Evolutionary conservation across 108 stramenopile species (phyloP).

Genomic region (Pseudonitzschia multistriata): DNA sequence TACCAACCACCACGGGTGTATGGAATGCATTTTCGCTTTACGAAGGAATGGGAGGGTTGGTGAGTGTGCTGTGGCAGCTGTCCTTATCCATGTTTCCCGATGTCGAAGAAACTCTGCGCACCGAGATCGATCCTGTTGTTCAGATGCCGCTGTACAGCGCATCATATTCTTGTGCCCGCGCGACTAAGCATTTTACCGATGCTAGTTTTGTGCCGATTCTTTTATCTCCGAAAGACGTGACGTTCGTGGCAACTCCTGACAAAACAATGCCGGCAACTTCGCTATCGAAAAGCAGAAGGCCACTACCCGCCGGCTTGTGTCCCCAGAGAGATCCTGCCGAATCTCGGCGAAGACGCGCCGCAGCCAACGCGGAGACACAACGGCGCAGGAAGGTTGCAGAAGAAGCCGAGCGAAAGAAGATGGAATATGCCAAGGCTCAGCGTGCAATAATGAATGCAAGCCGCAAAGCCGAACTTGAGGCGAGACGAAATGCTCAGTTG

Average conservation of each 20-base stretch:
- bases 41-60: constrained; percentile 53
- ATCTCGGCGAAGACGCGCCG: constrained; percentile 1
- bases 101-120: background rate
- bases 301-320: background rate
- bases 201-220: background rate
- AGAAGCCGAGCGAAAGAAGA: constrained; percentile 9
- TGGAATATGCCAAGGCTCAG: background rate
- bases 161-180: background rate
- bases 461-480: constrained; percentile 8
- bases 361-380: background rate
- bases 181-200: background rate
- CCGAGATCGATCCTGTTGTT: background rate
- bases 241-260: background rate
- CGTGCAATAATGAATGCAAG: background rate
- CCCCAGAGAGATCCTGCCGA: background rate
- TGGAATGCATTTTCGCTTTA: constrained; percentile 43
- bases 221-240: background rate
- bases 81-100: background rate
- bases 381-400: background rate
- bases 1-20: background rate
- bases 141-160: constrained; percentile 5
- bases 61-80: constrained; percentile 22
- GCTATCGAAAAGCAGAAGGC: background rate
- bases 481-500: constrained; percentile 4
- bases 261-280: background rate